Percentiles rank a stretch among this genome's conserved stretches.
These are phyloP conservation scores for Cystobasidiaceae sp. DNA, from an alignment of 1,284 basidiomycete genomes.

Conservation along the genomic window DNA sequence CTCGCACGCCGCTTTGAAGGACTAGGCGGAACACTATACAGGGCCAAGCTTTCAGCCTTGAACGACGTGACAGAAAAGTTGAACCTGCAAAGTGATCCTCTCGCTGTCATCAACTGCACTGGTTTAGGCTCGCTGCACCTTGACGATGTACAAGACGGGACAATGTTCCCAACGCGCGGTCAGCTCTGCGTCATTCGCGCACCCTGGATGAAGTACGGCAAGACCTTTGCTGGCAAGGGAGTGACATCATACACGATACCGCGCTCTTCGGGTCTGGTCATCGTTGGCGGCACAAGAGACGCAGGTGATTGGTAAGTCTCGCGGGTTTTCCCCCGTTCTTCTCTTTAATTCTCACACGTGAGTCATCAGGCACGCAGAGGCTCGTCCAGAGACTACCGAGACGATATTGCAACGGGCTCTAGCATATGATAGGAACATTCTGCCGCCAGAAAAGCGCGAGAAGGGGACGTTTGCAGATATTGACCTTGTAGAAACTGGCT, in stretches of 20 bases:
- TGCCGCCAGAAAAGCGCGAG: constrained; percentile 51
- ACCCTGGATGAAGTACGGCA: constrained; percentile 58
- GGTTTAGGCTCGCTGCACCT: constrained; percentile 43
- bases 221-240: constrained; percentile 53
- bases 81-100: not conserved
- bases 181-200: constrained; percentile 55
- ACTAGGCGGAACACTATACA: constrained; percentile 58
- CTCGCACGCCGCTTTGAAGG: constrained; percentile 59
- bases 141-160: constrained; percentile 52
- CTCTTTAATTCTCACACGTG: not conserved
- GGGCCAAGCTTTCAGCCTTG: constrained; percentile 44
- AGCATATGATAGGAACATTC: constrained; percentile 51
- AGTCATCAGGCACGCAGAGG: not conserved
- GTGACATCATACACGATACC: constrained; percentile 67
- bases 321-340: not conserved
- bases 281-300: constrained; percentile 61
- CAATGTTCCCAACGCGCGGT: constrained; percentile 55
- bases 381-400: constrained; percentile 12
- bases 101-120: constrained; percentile 35
- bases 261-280: constrained; percentile 50
- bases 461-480: constrained; percentile 57
- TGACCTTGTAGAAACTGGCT: constrained; percentile 62
- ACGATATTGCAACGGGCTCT: constrained; percentile 9
- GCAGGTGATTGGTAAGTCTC: constrained; percentile 59
- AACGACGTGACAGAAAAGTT: not conserved